Conservation (phyloP, 2,329 filamentous ascomycete species). For the Sodiomyces alkalinus region DNA sequence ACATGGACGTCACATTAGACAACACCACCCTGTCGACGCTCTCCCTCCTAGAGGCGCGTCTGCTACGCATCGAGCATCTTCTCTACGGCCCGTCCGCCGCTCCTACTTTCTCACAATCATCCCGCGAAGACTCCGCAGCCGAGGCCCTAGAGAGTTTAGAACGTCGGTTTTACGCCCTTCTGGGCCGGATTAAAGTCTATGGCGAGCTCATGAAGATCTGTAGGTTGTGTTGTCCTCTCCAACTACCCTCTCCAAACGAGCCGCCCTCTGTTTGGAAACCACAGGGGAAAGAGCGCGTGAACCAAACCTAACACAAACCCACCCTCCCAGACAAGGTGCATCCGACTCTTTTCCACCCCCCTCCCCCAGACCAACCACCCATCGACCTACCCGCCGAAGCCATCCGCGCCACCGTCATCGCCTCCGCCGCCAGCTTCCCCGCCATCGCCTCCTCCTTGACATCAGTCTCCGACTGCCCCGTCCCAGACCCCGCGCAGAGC, state of each 20-base stretch:
- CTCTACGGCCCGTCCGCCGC: slow-evolving; percentile 31
- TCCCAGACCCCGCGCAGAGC: slow-evolving; percentile 39
- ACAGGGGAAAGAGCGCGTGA: no score
- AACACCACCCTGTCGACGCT: slow-evolving; percentile 39
- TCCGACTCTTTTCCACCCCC: slow-evolving; percentile 38
- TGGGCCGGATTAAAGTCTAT: slow-evolving; percentile 39
- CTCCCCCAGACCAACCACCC: slow-evolving; percentile 28
- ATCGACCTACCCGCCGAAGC: slow-evolving; percentile 35
- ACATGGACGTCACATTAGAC: slow-evolving; percentile 27
- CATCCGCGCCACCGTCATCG: slow-evolving; percentile 38
- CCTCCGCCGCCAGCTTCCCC: slow-evolving; percentile 39
- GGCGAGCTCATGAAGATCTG: slow-evolving; percentile 45
- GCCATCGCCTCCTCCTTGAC: slow-evolving; percentile 41
- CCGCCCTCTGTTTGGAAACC: not conserved
- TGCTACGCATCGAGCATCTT: slow-evolving; percentile 43
- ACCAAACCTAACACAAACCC: not conserved
- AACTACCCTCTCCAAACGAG: not conserved
- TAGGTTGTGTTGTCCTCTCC: slow-evolving; percentile 17
- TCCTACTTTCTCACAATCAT: slow-evolving; percentile 14
- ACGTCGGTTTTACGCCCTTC: slow-evolving; percentile 32
- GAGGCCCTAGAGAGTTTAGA: slow-evolving; percentile 35
- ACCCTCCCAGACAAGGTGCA: slow-evolving; percentile 39
- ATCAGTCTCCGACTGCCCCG: slow-evolving; percentile 37
- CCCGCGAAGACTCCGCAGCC: slow-evolving; percentile 23
- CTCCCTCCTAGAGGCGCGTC: slow-evolving; percentile 40